Evolutionary conservation across 179 eudicot genomes (phyloP).

Genomic region (Spergularia azorica): DNA sequence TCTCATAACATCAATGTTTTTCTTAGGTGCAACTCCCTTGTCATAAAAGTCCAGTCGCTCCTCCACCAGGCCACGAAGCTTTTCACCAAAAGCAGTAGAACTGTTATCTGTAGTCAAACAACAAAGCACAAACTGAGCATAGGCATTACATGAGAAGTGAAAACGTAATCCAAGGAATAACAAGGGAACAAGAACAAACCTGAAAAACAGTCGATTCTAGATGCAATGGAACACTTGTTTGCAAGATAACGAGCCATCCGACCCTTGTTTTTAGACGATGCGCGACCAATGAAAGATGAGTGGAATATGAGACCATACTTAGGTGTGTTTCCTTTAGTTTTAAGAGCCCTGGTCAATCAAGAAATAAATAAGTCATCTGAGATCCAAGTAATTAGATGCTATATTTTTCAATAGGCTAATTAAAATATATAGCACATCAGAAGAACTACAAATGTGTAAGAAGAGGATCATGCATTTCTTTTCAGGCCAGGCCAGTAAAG

Average conservation of each 20-base stretch:
- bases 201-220: constrained; percentile 91
- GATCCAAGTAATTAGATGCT: too few relatives aligned
- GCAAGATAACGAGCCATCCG: constrained; percentile 99
- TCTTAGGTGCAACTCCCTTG: constrained; percentile 97
- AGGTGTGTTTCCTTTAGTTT: constrained; percentile 93
- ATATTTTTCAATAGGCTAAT: too few relatives aligned
- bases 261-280: constrained; percentile 88
- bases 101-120: constrained; percentile 51
- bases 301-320: constrained; percentile 97
- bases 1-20: constrained; percentile 94
- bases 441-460: neutral
- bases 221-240: constrained; percentile 96
- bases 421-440: neutral
- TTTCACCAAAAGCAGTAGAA: constrained; percentile 84
- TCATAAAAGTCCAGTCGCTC: constrained; percentile 96
- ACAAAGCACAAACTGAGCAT: neutral
- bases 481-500: too few relatives aligned
- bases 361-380: neutral
- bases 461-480: too few relatives aligned
- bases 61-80: constrained; percentile 93
- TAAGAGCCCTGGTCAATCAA: constrained; percentile 63
- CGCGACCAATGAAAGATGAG: constrained; percentile 98
- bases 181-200: constrained; percentile 41
- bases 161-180: neutral
- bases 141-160: neutral